Percentiles rank a stretch among this genome's conserved stretches.
These are phyloP conservation scores for Penium margaritaceum DNA, from an alignment of 139 green algal genomes.

Conservation along the genomic window DNA sequence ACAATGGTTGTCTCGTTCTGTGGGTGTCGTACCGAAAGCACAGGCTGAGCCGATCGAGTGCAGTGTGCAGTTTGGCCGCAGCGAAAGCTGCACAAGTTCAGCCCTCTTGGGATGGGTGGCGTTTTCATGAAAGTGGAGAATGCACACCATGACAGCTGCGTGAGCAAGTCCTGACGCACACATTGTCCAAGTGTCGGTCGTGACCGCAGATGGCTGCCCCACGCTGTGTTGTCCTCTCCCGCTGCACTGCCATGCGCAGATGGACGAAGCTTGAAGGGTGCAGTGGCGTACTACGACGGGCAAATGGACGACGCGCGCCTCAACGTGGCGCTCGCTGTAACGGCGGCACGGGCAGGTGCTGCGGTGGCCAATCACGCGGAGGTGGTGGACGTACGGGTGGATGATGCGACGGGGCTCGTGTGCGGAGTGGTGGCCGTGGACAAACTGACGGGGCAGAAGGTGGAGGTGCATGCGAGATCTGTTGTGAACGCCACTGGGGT, in stretches of 20 bases:
- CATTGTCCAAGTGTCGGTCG: no score
- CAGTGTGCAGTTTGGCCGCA: no score
- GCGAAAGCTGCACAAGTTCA: no score
- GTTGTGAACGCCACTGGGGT: conserved; percentile 87
- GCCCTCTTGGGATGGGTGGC: no score
- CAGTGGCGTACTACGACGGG: conserved; percentile 78
- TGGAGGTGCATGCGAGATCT: conserved; percentile 60
- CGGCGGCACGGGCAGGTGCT: conserved; percentile 75
- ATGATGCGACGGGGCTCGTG: conserved; percentile 44
- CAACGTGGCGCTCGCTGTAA: conserved; percentile 75
- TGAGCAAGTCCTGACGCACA: no score
- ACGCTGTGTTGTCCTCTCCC: no score
- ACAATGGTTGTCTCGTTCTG: no score
- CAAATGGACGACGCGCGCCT: conserved; percentile 92
- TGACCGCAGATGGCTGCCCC: no score
- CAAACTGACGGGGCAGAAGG: conserved; percentile 44
- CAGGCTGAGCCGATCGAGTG: no score
- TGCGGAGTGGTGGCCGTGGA: conserved; percentile 63
- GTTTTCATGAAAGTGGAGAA: no score
- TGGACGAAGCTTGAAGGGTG: conserved; percentile 90
- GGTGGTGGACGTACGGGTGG: conserved; percentile 47
- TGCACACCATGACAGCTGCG: no score
- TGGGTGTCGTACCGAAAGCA: no score
- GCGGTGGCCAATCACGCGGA: conserved; percentile 76
- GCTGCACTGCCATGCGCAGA: conserved; percentile 39